Evolutionary conservation across 768 basidiomycete species (phyloP).

Genomic region (Auricularia sp.): DNA sequence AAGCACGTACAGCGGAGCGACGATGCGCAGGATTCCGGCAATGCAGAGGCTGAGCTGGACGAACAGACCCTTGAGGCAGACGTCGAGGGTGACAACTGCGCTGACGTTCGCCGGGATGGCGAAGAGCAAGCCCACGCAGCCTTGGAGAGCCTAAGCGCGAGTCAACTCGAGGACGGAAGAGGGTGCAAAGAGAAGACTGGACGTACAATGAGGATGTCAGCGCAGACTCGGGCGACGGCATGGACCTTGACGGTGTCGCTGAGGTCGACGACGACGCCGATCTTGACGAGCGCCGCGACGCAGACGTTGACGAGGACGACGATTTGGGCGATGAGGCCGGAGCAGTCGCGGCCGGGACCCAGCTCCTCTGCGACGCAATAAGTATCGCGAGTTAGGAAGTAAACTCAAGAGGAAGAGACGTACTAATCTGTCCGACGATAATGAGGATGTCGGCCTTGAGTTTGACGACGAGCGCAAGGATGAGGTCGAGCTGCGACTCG

Average conservation of each 20-base stretch:
- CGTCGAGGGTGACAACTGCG: not conserved
- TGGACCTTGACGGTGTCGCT: not conserved
- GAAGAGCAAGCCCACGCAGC: not conserved
- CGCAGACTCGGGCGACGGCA: not conserved
- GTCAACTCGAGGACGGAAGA: not conserved
- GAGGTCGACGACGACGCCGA: not conserved
- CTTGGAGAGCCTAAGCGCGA: not conserved
- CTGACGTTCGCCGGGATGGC: not conserved
- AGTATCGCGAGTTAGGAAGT: not conserved
- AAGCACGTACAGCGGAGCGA: not conserved
- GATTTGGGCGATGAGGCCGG: not conserved
- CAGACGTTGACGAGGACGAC: conserved; percentile 1
- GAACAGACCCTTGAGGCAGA: not conserved
- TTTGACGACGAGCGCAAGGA: not conserved
- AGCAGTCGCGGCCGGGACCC: not conserved
- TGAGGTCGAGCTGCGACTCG: not conserved
- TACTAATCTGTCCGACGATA: not conserved
- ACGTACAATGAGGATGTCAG: not conserved
- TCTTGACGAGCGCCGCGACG: not conserved
- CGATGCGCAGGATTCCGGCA: not conserved
- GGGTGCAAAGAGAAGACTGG: not conserved
- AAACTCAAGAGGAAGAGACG: not conserved
- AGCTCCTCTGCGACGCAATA: not conserved
- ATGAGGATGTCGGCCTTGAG: not conserved
- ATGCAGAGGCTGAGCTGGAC: not conserved